Base-by-base conservation (phyloP, 164 flowering plant species). In the Macadamia integrifolia region DNA sequence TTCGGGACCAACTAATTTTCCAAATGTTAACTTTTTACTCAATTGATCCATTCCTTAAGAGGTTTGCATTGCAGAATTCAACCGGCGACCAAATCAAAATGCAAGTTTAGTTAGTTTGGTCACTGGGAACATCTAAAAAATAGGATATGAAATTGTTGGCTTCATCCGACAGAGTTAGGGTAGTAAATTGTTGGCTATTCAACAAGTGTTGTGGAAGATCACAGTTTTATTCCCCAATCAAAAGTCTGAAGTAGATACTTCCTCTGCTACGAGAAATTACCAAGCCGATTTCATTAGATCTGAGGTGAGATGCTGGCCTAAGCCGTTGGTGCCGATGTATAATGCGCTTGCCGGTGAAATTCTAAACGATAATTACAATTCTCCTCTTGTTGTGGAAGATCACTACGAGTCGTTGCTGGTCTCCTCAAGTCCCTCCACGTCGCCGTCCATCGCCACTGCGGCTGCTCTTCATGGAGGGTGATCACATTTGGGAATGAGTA, bases 171-270 rank as follows among this genome's bases (percentile, higher is more conserved):
- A 77, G 82, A 3, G 1, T 28, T 12, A 79, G 83, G 46, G 66
- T 62, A 5, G 79, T 79, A 3, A 77, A 72, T 18, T 75, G 71
- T 68, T 80, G 88, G 1, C 32, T 74, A 40, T 35, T 83, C 64
- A 86, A 85, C 4, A 90, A 85, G 6, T 86, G 80, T 64, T 76
- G 75, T 65, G 52, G 77, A 53, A 80, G 79, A 1, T 77, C 87
- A 2, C 71, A 81, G 30, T 5, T 74, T 66, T 78, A 62, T 74
- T 70, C 62, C n/a, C 70, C 18, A 71, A 12, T 28, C 78, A 66
- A 65, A 78, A 76, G 64, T 66, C 83, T 35, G 84, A 83, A 3
- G 29, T 66, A 64, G 76, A 80, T 17, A 62, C 78, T 3, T 14
- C 23, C 23, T 23, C 70, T 8, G 50, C 72, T 9, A 49, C 48